phyloP scores from a whole-genome alignment of 169 alveolate genomes.

The Eimeria sp. region DNA sequence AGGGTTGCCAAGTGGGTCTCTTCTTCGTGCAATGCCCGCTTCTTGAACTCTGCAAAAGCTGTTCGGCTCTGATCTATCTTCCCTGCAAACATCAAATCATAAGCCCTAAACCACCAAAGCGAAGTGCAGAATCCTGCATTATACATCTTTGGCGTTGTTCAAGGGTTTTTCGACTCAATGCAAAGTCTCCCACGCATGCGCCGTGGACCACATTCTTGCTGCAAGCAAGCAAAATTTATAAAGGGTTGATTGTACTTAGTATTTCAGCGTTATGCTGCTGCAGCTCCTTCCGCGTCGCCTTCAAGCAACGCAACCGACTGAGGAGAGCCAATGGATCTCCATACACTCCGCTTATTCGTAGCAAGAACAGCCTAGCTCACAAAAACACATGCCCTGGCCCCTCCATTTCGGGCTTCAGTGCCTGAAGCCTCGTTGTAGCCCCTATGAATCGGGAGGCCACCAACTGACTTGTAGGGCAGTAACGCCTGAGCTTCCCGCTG shows the following conservation, averaged over 20 bases:
- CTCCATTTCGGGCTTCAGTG: neutral
- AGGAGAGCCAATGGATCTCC: conserved; percentile 60
- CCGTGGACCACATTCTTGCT: neutral
- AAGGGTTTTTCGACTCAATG: neutral
- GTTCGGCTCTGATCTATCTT: conserved; percentile 16
- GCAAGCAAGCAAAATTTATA: neutral
- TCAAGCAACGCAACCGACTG: conserved; percentile 33
- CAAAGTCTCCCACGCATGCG: neutral
- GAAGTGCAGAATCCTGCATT: neutral
- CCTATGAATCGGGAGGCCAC: neutral
- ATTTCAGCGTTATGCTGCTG: conserved; percentile 12
- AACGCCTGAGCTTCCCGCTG: conserved; percentile 34
- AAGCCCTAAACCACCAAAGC: neutral
- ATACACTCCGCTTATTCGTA: conserved; percentile 11
- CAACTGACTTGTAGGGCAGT: conserved; percentile 44
- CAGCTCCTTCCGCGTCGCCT: conserved; percentile 45
- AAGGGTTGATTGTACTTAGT: conserved; percentile 7
- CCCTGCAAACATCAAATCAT: conserved; percentile 2
- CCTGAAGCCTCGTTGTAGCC: neutral
- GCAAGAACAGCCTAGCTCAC: conserved; percentile 53
- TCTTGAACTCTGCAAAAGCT: neutral
- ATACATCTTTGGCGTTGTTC: neutral
- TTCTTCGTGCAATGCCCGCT: neutral
- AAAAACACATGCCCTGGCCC: neutral
- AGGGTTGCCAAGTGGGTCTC: conserved; percentile 28